Percentiles rank a stretch among this genome's conserved stretches.
Conservation (phyloP, 176 grass and related monocot species). For the Avena eriantha region DNA sequence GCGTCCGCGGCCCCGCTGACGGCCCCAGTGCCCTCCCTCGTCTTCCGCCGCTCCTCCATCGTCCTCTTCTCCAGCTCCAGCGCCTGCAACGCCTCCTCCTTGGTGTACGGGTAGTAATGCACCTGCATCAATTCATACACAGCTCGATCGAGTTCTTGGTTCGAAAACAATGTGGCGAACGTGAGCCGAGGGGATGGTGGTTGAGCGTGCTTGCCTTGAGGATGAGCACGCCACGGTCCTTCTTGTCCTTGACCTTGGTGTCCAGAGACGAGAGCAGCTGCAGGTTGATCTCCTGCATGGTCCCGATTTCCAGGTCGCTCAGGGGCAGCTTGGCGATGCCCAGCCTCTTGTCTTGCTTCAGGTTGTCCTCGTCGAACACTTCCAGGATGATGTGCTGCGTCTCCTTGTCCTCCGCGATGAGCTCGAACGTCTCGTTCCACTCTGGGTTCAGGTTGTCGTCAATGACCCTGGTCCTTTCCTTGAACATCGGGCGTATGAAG, state of each 20-base stretch:
- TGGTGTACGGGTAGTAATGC: slow-evolving; percentile 74
- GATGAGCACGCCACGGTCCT: slow-evolving; percentile 80
- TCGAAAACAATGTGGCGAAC: background rate
- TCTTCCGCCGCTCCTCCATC: slow-evolving; percentile 73
- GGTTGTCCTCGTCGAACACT: slow-evolving; percentile 93
- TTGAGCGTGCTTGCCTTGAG: slow-evolving; percentile 55
- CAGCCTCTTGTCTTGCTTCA: slow-evolving; percentile 94
- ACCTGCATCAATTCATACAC: slow-evolving; percentile 48
- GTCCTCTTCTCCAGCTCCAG: slow-evolving; percentile 82
- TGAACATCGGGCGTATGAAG: slow-evolving; percentile 94
- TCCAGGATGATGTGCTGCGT: slow-evolving; percentile 81
- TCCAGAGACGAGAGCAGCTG: slow-evolving; percentile 88
- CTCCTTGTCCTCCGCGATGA: slow-evolving; percentile 93
- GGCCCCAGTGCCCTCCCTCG: slow-evolving; percentile 68
- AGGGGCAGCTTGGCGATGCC: slow-evolving; percentile 81
- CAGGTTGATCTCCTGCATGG: slow-evolving; percentile 72
- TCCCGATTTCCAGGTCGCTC: slow-evolving; percentile 60
- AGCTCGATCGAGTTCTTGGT: background rate
- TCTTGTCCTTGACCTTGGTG: slow-evolving; percentile 99
- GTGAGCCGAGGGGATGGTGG: background rate
- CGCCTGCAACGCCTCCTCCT: slow-evolving; percentile 70
- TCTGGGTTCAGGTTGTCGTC: slow-evolving; percentile 89
- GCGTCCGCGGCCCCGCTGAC: slow-evolving; percentile 72
- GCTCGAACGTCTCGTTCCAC: slow-evolving; percentile 86
- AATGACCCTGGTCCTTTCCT: slow-evolving; percentile 83